Evolutionary conservation across 306 rosid species (phyloP).

Genomic region (Cercis canadensis): DNA sequence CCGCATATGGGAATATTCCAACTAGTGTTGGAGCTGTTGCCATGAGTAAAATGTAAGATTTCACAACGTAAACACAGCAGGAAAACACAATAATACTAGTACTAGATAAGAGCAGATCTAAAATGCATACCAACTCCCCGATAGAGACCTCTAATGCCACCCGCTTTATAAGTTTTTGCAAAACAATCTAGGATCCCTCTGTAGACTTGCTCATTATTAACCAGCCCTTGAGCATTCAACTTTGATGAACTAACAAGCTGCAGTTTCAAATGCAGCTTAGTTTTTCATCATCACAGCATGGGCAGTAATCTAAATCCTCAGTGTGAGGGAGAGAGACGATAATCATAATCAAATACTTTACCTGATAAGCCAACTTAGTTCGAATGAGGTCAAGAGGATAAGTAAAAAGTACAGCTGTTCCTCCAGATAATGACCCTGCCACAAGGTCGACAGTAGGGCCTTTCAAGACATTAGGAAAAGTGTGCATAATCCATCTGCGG

Average conservation of each 20-base stretch:
- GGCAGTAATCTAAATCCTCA: conserved; percentile 4
- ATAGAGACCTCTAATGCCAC: conserved; percentile 88
- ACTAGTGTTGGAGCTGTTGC: conserved; percentile 87
- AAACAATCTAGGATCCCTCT: conserved; percentile 87
- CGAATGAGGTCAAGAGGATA: conserved; percentile 92
- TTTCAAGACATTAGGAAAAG: conserved; percentile 61
- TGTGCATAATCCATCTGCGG: conserved; percentile 63
- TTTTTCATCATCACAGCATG: neutral
- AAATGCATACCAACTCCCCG: conserved; percentile 84
- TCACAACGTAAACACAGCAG: conserved; percentile 38
- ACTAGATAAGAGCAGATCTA: conserved; percentile 37
- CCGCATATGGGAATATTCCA: conserved; percentile 97
- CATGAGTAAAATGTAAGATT: conserved; percentile 37
- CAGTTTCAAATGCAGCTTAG: conserved; percentile 32
- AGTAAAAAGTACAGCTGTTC: conserved; percentile 90
- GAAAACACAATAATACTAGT: conserved; percentile 30
- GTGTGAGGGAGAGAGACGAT: neutral
- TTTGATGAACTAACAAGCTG: conserved; percentile 78
- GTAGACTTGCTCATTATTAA: conserved; percentile 58
- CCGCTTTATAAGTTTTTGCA: conserved; percentile 72
- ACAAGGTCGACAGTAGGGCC: conserved; percentile 95
- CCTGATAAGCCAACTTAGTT: conserved; percentile 97
- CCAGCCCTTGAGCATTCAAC: conserved; percentile 48
- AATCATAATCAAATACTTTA: conserved; percentile 24
- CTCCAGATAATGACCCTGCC: conserved; percentile 96